Percentiles rank a stretch among this genome's conserved stretches.
Evolutionary conservation across 129 eudicot genomes (phyloP).

Genomic region (Kitagawia praeruptora): DNA sequence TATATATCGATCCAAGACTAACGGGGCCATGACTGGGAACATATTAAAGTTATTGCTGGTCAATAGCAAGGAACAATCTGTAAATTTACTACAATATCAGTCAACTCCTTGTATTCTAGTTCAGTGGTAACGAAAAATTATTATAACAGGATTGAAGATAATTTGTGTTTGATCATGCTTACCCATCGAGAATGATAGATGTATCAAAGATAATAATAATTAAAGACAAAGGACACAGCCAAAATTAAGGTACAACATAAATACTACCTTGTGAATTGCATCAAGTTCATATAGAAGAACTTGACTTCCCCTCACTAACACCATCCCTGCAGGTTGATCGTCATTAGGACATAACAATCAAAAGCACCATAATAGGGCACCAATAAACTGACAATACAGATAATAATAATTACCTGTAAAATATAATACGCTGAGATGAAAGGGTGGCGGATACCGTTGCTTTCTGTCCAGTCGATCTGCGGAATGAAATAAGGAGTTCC

Average conservation of each 20-base stretch:
- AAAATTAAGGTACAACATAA: not conserved
- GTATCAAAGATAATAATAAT: constrained; percentile 13
- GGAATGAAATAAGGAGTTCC: constrained; percentile 76
- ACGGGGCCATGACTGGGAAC: no score
- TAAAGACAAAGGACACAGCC: not conserved
- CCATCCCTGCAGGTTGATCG: constrained; percentile 54
- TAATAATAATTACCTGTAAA: constrained; percentile 45
- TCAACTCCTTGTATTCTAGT: not conserved
- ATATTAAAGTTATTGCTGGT: no score
- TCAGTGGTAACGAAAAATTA: not conserved
- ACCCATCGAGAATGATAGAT: constrained; percentile 72
- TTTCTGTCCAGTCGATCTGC: constrained; percentile 69
- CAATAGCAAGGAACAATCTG: not conserved
- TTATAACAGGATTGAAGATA: not conserved
- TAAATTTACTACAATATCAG: not conserved
- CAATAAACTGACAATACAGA: not conserved
- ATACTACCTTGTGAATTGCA: constrained; percentile 65
- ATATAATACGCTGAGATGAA: constrained; percentile 74
- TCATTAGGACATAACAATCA: not conserved
- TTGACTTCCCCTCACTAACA: constrained; percentile 87
- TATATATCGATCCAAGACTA: no score
- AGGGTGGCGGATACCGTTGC: no score
- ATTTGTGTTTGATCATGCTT: not conserved
- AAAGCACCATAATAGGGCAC: not conserved
- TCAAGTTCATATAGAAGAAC: constrained; percentile 76